Percentiles rank a stretch among this genome's conserved stretches.
These are phyloP conservation scores for Cryptosporidium baileyi DNA, from an alignment of 169 alveolate species.

Conservation along the genomic window DNA sequence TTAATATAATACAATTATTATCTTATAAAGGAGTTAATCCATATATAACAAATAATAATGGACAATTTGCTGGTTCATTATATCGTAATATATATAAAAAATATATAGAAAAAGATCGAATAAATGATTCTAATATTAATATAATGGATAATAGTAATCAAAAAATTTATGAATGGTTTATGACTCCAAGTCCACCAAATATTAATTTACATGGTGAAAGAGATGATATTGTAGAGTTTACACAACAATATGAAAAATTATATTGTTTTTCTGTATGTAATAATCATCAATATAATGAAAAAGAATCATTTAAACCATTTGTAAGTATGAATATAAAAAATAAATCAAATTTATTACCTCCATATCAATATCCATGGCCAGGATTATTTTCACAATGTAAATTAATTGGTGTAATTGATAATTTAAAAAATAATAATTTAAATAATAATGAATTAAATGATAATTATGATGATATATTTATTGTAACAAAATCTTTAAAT, in stretches of 20 bases:
- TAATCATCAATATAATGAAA: neutral
- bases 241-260: conserved; percentile 52
- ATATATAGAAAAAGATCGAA: neutral
- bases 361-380: conserved; percentile 69
- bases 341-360: conserved; percentile 52
- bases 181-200: conserved; percentile 57
- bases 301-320: neutral
- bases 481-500: conserved; percentile 12
- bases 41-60: conserved; percentile 8
- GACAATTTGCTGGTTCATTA: conserved; percentile 49
- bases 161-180: conserved; percentile 3
- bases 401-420: conserved; percentile 6
- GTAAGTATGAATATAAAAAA: conserved; percentile 9
- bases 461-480: neutral
- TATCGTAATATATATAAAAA: conserved; percentile 25
- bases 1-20: conserved; percentile 25
- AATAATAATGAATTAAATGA: neutral
- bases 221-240: conserved; percentile 42
- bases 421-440: neutral
- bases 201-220: conserved; percentile 7
- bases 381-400: conserved; percentile 52
- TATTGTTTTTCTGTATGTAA: conserved; percentile 37
- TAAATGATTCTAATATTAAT: neutral
- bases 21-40: conserved; percentile 59
- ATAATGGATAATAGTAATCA: neutral